Conservation (phyloP, 2,329 filamentous ascomycete genomes). For the Aspergillus udagawae region DNA sequence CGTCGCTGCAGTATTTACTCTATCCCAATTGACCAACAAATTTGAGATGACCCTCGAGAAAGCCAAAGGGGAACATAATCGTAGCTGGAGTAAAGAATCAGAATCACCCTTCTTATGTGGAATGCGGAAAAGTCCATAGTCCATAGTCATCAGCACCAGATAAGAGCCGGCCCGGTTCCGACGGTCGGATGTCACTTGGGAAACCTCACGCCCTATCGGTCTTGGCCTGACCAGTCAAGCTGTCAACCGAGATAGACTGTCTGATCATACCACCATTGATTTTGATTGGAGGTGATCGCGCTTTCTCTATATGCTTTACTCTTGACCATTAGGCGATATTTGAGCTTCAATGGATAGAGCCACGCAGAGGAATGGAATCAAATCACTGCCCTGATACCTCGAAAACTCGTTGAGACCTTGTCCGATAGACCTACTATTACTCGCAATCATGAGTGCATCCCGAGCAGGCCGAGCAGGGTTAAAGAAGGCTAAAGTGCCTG, state of each 20-base stretch:
- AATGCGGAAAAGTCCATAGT: not conserved
- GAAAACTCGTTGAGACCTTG: not conserved
- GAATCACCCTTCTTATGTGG: not conserved
- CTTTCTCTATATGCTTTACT: not conserved
- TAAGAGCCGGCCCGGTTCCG: not conserved
- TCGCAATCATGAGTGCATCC: constrained; percentile 23
- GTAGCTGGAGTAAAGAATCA: not conserved
- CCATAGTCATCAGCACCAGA: not conserved
- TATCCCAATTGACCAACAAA: not conserved
- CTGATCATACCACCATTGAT: not conserved
- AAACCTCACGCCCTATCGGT: not conserved
- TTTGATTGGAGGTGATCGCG: not conserved
- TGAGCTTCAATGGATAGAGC: not conserved
- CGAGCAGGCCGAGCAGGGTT: constrained; percentile 19
- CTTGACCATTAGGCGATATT: not conserved
- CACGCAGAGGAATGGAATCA: not conserved
- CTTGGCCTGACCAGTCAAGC: constrained; percentile 4
- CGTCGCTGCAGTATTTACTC: not conserved
- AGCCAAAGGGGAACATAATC: not conserved
- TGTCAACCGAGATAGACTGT: not conserved
- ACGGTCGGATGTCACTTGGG: not conserved
- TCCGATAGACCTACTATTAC: not conserved
- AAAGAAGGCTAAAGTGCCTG: constrained; percentile 20
- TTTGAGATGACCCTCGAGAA: not conserved
- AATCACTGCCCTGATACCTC: not conserved